Conservation (phyloP, 192 early-diverging fungal genomes). For the Spizellomyces sp. region DNA sequence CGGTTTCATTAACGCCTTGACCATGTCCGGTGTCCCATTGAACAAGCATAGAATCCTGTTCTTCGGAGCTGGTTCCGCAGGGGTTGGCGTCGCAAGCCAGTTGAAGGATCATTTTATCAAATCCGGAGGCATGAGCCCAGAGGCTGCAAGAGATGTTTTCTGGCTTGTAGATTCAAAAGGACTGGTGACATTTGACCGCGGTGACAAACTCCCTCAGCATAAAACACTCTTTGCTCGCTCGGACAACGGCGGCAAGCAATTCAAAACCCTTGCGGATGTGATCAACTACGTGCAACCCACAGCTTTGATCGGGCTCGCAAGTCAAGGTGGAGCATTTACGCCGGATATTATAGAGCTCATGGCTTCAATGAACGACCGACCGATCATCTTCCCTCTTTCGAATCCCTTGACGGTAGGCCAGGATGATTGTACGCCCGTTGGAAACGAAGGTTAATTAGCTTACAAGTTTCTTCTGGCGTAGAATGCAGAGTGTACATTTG, state of each 20-base stretch:
- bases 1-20: constrained; percentile 82
- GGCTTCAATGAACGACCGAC: constrained; percentile 71
- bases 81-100: constrained; percentile 85
- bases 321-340: constrained; percentile 78
- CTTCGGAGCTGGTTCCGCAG: constrained; percentile 93
- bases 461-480: constrained; percentile 43
- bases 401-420: constrained; percentile 60
- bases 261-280: constrained; percentile 68
- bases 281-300: constrained; percentile 90
- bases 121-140: constrained; percentile 43
- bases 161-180: constrained; percentile 95
- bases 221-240: constrained; percentile 74
- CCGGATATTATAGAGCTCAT: constrained; percentile 71
- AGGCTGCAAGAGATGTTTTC: constrained; percentile 68
- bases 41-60: constrained; percentile 86
- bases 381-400: constrained; percentile 87
- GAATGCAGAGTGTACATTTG: constrained; percentile 95
- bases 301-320: constrained; percentile 84
- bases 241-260: constrained; percentile 84
- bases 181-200: constrained; percentile 84
- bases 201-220: constrained; percentile 62
- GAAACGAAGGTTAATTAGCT: constrained; percentile 17
- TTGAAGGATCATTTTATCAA: constrained; percentile 19
- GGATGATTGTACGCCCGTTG: not conserved
- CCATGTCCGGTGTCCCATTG: constrained; percentile 63